Base-by-base conservation (phyloP, 2,329 filamentous ascomycete species). In the Cladosporium velox region DNA sequence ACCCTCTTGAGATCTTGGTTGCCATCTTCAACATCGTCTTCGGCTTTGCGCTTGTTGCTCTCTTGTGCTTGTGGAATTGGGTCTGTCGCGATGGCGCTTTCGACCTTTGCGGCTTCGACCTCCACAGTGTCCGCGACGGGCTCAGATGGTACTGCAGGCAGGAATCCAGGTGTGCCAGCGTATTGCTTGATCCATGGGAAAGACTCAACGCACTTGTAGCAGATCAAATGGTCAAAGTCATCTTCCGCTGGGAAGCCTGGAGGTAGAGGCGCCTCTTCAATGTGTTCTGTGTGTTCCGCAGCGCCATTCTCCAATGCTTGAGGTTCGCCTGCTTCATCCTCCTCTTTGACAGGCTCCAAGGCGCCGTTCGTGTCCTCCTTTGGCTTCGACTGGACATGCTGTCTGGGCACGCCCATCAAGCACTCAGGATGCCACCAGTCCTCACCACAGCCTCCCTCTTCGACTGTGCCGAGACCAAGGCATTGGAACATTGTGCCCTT, bases 401-500 rank as follows among this genome's bases (percentile, higher is more conserved):
- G 85, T 12, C 92, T 86, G 0, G 90, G 88, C 71, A 96, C 80
- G 6, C 93, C 93, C 59, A 97, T 87, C 8, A 98, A 81, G 75
- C 94, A 98, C 68, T 95, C 93, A 0, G 94, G 92, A 80, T 98
- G 94, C 85, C 92, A 98, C 94, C 94, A 98, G 75, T 98, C 94
- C 80, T 98, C 94, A 14, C 94, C 94, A 78, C 94, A 98, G 4
- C 93, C 94, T 18, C 93, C 93, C 1, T 90, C 89, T 70, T 94
- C 90, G 14, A 86, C 84, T 0, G 88, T 90, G 0, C 92, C 93
- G 0, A 98, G 82, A 0, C 94, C 94, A 2, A 98, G 78, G 75
- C 95, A 99, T 78, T 99, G 95, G 72, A 96, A 99, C 95, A 99
- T 99, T 47, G 93, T 98, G 0, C 94, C 94, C 72, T 94, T 96